These are phyloP conservation scores for Mycena vulgaris DNA, from an alignment of 768 basidiomycete genomes.

Conservation along the genomic window DNA sequence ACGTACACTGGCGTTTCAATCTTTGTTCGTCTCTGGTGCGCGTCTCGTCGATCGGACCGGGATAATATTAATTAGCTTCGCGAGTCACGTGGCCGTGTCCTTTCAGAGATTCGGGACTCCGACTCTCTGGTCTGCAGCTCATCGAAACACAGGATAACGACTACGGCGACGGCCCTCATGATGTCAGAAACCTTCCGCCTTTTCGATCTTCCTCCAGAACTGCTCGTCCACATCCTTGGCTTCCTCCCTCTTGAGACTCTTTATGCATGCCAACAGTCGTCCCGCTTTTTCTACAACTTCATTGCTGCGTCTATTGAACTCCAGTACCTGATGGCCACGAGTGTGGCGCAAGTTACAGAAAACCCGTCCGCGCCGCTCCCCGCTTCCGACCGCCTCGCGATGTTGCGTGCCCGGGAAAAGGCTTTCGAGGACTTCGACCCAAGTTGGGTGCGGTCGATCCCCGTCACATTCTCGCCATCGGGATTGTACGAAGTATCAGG, in stretches of 20 bases:
- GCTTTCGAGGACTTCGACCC: conserved; percentile 6
- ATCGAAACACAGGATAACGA: no score
- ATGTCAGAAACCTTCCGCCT: conserved; percentile 4
- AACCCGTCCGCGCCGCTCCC: conserved; percentile 14
- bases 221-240: conserved; percentile 16
- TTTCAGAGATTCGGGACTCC: no score
- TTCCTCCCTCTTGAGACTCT: conserved; percentile 14
- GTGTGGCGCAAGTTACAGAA: conserved; percentile 3
- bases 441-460: conserved; percentile 16
- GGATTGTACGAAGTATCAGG: conserved; percentile 36
- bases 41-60: no score
- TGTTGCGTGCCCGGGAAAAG: conserved; percentile 14
- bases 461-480: conserved; percentile 15
- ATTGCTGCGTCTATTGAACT: conserved; percentile 23
- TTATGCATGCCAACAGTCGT: not conserved
- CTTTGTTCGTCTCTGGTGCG: no score
- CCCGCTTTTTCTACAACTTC: not conserved
- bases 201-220: conserved; percentile 18
- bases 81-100: no score
- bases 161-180: no score
- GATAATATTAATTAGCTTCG: no score
- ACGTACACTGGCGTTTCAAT: no score
- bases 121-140: no score
- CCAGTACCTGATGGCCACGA: conserved; percentile 15
- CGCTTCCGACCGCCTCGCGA: conserved; percentile 21